Base-by-base conservation (phyloP, 768 basidiomycete genomes). In the Saitozyma sp. region DNA sequence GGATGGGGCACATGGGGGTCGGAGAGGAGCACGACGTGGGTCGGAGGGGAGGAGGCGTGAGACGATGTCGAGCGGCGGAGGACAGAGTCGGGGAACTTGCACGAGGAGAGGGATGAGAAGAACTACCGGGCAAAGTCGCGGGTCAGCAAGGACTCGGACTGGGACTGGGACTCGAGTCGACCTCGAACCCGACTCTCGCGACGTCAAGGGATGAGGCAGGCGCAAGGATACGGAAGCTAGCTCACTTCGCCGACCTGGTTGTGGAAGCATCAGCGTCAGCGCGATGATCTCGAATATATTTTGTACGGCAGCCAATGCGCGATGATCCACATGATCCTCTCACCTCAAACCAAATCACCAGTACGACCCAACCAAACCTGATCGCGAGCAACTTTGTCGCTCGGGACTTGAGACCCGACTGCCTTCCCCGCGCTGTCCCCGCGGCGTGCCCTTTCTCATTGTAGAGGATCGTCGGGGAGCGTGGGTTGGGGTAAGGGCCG, bases 1-100 rank as follows among this genome's bases (percentile, higher is more conserved):
- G 76, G 78, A 68, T 93, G 88, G 50, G 91, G 83, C 37, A 95
- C 85, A 79, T 95, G 92, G 0, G 92, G 90, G 79, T 96, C 94
- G 11, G 93, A 88, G 42, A 93, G 82, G 51, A 95, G 81, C n/a
- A 96, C 85, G 19, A 91, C 81, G 76, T 87, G 89, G 0, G 85
- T 80, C 6, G 81, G 75, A 10, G 61, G 58, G 9, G 68, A 49
- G n/a, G 56, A 58, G 9, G 64, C 43, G 7, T 49, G 59, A 13
- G 59, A 54, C 38, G 64, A 57, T n/a, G 58, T 59, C 9, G 59
- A 62, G 40, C 45, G 63, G 37, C 59, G 67, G 1, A 70, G 69
- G 37, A 55, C 61, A n/a, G 72, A 70, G 61, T 71, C 74, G 16
- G 77, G 72, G 61, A 74, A 73, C 45, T 61, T 65, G 57, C 74